These are phyloP conservation scores for Mortierella sp. DNA, from an alignment of 371 early-diverging fungal genomes.

Conservation along the genomic window DNA sequence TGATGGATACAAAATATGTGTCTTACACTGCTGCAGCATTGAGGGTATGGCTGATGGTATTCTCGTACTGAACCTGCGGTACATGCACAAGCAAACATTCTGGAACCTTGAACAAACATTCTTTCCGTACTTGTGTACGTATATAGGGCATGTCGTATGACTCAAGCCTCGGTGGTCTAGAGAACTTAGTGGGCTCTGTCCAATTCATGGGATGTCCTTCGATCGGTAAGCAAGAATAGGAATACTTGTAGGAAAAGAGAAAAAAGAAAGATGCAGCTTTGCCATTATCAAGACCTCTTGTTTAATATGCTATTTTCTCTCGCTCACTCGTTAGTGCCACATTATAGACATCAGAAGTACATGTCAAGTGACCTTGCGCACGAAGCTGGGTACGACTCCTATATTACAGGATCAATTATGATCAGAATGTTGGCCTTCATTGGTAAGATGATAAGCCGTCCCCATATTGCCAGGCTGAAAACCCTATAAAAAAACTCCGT, in stretches of 20 bases:
- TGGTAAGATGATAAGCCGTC: no score
- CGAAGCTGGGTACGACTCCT: slow-evolving; percentile 95
- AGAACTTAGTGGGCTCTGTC: slow-evolving; percentile 27
- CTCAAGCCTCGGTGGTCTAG: slow-evolving; percentile 32
- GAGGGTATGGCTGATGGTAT: slow-evolving; percentile 58
- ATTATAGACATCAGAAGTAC: slow-evolving; percentile 32
- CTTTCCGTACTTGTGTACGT: background rate
- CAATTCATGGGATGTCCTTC: slow-evolving; percentile 35
- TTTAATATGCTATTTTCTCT: no score
- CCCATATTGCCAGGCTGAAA: no score
- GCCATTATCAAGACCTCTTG: no score
- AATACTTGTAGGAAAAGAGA: no score
- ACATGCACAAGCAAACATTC: no score
- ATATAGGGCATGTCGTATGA: slow-evolving; percentile 28
- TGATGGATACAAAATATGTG: slow-evolving; percentile 87
- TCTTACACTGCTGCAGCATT: slow-evolving; percentile 67
- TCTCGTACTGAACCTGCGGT: no score
- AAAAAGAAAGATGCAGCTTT: no score
- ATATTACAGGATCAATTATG: slow-evolving; percentile 82
- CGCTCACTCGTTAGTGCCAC: no score
- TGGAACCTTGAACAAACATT: no score
- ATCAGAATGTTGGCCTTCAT: slow-evolving; percentile 43
- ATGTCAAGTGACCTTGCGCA: slow-evolving; percentile 62
- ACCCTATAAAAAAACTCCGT: no score
- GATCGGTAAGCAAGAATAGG: slow-evolving; percentile 28